phyloP scores from a whole-genome alignment of 208 protist genomes.

The Acanthamoeba royreba region DNA sequence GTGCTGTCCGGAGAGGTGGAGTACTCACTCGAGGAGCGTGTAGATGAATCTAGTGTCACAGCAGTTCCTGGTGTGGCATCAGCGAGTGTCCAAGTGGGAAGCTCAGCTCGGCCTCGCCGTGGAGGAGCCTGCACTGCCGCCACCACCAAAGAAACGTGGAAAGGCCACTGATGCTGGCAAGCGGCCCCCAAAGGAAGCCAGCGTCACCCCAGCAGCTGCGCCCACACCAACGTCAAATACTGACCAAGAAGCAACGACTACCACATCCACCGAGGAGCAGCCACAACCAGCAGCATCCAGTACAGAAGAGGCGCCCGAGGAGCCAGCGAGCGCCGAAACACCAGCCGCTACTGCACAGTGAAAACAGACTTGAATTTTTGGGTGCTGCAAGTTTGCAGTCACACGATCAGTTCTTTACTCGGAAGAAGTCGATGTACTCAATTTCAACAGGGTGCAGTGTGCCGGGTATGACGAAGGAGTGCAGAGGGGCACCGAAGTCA shows the following conservation, averaged over 20 bases:
- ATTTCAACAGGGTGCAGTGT: conserved; percentile 91
- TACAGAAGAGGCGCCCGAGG: too few relatives aligned
- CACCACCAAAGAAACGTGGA: neutral
- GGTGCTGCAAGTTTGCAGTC: too few relatives aligned
- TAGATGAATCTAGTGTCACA: conserved; percentile 7
- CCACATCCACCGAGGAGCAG: neutral
- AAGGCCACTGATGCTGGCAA: neutral
- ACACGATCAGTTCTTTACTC: neutral
- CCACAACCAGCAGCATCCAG: neutral
- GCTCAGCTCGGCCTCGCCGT: neutral
- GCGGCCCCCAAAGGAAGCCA: neutral
- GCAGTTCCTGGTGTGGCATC: conserved; percentile 31
- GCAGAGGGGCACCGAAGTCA: conserved; percentile 97
- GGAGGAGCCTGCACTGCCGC: neutral
- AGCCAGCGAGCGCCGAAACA: too few relatives aligned
- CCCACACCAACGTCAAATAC: too few relatives aligned
- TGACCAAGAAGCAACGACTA: neutral
- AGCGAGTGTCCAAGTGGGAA: neutral
- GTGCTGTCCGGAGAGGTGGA: neutral
- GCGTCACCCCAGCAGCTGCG: neutral
- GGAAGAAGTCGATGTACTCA: conserved; percentile 82
- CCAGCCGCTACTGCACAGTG: too few relatives aligned
- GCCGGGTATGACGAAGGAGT: conserved; percentile 95
- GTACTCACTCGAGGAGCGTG: neutral
- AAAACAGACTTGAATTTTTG: too few relatives aligned